phyloP scores from a whole-genome alignment of 768 basidiomycete species.

The Melanogaster broomeanus region DNA sequence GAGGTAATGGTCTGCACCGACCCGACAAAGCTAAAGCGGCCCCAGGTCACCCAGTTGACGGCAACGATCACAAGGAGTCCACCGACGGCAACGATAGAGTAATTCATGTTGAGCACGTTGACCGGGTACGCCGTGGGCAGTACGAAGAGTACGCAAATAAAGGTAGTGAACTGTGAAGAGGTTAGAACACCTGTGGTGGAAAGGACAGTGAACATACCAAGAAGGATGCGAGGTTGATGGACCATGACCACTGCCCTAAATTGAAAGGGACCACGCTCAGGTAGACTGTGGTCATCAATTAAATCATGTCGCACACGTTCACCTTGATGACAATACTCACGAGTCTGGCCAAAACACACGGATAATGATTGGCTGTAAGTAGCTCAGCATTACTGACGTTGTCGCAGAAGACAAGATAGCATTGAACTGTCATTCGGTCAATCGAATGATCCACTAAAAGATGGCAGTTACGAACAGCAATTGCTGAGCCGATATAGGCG shows the following conservation, averaged over 20 bases:
- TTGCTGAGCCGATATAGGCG: conserved; percentile 56
- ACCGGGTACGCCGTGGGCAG: conserved; percentile 57
- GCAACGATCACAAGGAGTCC: conserved; percentile 45
- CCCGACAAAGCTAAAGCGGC: conserved; percentile 44
- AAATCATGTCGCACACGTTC: not conserved
- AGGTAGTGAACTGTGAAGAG: conserved; percentile 44
- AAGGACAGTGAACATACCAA: conserved; percentile 32
- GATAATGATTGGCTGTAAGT: conserved; percentile 57
- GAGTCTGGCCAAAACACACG: conserved; percentile 57
- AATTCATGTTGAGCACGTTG: conserved; percentile 56
- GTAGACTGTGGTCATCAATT: conserved; percentile 34
- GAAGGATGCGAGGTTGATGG: conserved; percentile 49
- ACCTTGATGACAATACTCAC: conserved; percentile 29
- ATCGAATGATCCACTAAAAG: not conserved
- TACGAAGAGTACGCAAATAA: conserved; percentile 57
- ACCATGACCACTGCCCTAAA: conserved; percentile 54
- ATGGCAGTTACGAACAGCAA: conserved; percentile 43
- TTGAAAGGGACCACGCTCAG: conserved; percentile 50
- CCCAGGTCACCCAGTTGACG: no score
- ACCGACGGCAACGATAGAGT: conserved; percentile 54
- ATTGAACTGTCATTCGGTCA: conserved; percentile 41
- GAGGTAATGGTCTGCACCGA: conserved; percentile 41
- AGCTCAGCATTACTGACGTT: conserved; percentile 59
- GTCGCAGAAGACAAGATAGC: conserved; percentile 58
- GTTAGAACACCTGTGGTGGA: not conserved